Evolutionary conservation across 208 protist genomes (phyloP).

Genomic region (Plasmodiophora brassicae): DNA sequence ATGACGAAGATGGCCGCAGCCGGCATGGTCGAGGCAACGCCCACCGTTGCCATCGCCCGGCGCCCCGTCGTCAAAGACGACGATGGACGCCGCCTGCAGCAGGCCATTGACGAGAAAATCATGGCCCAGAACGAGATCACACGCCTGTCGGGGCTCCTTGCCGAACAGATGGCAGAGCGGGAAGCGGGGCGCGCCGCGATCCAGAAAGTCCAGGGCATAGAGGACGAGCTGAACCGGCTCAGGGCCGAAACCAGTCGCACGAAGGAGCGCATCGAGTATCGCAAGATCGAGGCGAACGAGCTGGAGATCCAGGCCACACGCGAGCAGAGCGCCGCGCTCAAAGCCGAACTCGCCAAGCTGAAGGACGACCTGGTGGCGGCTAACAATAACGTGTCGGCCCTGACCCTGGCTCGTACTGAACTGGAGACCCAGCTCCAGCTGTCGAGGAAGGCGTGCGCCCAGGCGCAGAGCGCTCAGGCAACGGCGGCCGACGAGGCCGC

Average conservation of each 20-base stretch:
- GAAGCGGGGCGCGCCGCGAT: background rate
- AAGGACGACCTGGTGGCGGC: background rate
- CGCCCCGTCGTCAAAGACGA: background rate
- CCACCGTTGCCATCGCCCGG: too few relatives aligned
- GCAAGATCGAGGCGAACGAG: background rate
- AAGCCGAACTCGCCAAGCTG: background rate
- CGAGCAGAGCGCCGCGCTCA: background rate
- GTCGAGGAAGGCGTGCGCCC: background rate
- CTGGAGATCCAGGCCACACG: background rate
- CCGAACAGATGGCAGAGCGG: background rate
- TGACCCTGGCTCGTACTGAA: background rate
- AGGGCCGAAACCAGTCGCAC: background rate
- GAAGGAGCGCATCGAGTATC: background rate
- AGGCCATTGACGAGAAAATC: constrained; percentile 1
- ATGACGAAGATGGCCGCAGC: too few relatives aligned
- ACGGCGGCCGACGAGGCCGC: background rate
- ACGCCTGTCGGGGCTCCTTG: background rate
- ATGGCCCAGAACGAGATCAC: constrained; percentile 1
- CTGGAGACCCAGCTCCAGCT: background rate
- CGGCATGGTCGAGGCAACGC: too few relatives aligned
- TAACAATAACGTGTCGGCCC: background rate
- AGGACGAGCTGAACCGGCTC: background rate
- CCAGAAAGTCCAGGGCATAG: background rate
- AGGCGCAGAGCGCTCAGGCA: background rate
- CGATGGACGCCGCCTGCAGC: background rate